phyloP scores from a whole-genome alignment of 2,329 filamentous ascomycete species.

The Apiospora phragmitis region DNA sequence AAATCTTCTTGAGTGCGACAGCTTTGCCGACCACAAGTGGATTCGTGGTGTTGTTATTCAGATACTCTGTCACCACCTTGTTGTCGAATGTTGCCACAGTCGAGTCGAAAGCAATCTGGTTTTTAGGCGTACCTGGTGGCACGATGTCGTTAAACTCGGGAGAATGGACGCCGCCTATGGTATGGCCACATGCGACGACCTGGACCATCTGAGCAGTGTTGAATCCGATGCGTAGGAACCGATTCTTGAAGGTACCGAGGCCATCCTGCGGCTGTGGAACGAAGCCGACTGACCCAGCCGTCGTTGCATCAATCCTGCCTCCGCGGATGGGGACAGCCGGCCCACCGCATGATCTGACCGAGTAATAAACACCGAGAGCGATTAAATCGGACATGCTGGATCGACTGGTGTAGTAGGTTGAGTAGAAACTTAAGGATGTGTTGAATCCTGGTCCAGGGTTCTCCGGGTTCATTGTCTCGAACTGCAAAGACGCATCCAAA shows the following conservation, averaged over 20 bases:
- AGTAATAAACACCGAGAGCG: slow-evolving; percentile 57
- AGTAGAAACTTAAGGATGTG: slow-evolving; percentile 54
- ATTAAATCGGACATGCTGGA: slow-evolving; percentile 59
- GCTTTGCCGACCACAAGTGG: slow-evolving; percentile 56
- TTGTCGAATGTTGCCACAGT: slow-evolving; percentile 54
- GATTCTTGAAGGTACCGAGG: slow-evolving; percentile 49
- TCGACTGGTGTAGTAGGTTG: slow-evolving; percentile 50
- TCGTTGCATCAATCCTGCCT: slow-evolving; percentile 56
- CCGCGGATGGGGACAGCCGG: slow-evolving; percentile 53
- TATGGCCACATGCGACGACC: slow-evolving; percentile 61
- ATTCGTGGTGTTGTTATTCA: slow-evolving; percentile 53
- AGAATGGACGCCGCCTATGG: slow-evolving; percentile 59
- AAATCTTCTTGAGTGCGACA: slow-evolving; percentile 44
- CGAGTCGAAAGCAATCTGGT: slow-evolving; percentile 47
- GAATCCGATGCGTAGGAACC: slow-evolving; percentile 61
- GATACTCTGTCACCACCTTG: slow-evolving; percentile 57
- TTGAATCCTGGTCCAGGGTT: slow-evolving; percentile 57
- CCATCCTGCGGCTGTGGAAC: slow-evolving; percentile 61
- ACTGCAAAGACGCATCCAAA: slow-evolving; percentile 61
- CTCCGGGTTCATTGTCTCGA: slow-evolving; percentile 55
- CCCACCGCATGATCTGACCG: slow-evolving; percentile 60
- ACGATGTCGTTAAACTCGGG: slow-evolving; percentile 55
- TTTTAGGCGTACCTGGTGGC: slow-evolving; percentile 43
- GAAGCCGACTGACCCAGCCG: slow-evolving; percentile 43
- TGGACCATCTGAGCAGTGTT: slow-evolving; percentile 58